Percentiles rank a stretch among this genome's conserved stretches.
phyloP scores from a whole-genome alignment of 148 eudicot genomes.

The Heliosperma pusillum region DNA sequence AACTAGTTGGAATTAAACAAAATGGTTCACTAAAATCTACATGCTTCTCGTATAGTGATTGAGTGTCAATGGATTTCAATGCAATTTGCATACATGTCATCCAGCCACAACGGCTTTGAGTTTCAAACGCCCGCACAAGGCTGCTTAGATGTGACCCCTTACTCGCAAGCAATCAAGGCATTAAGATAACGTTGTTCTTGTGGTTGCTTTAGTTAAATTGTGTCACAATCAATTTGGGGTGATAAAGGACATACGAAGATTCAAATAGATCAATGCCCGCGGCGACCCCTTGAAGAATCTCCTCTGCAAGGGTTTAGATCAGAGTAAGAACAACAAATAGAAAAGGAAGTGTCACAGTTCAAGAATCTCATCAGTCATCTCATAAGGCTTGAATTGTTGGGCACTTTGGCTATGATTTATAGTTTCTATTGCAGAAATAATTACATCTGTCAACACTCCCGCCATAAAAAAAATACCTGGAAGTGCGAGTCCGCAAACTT shows the following conservation, averaged over 20 bases:
- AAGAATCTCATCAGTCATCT: background rate
- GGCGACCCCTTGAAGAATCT: conserved; percentile 77
- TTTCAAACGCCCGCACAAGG: background rate
- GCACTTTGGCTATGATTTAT: background rate
- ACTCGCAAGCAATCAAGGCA: background rate
- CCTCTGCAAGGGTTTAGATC: conserved; percentile 42
- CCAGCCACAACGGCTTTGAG: background rate
- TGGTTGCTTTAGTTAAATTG: too few relatives aligned
- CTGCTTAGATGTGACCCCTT: background rate
- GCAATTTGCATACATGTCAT: background rate
- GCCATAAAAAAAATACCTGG: conserved; percentile 49
- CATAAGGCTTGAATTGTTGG: background rate
- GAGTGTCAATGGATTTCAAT: background rate
- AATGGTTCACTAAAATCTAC: too few relatives aligned
- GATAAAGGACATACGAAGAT: conserved; percentile 49
- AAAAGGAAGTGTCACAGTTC: background rate
- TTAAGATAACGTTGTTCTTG: background rate
- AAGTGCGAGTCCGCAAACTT: conserved; percentile 69
- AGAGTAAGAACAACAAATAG: background rate
- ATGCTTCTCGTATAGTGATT: background rate
- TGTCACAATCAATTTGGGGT: background rate
- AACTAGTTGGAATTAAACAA: too few relatives aligned
- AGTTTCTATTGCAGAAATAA: background rate
- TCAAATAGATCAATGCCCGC: conserved; percentile 84
- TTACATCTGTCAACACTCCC: background rate